Percentiles rank a stretch among this genome's conserved stretches.
phyloP scores from a whole-genome alignment of 441 rosid genomes.

The Arabidopsis hybrid region DNA sequence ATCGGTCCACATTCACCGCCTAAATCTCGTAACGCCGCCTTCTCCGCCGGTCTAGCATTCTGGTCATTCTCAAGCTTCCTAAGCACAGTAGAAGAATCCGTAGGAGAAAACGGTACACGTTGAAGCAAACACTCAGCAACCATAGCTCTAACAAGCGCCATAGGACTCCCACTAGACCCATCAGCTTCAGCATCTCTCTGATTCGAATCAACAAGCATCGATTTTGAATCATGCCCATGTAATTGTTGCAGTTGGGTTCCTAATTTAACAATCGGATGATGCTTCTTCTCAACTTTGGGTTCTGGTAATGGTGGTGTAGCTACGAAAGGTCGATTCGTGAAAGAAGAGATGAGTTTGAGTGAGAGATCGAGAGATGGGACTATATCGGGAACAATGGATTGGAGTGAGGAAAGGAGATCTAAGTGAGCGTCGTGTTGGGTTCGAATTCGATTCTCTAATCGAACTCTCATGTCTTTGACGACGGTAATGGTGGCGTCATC shows the following conservation, averaged over 20 bases:
- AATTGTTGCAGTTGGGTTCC: slow-evolving; percentile 21
- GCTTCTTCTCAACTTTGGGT: slow-evolving; percentile 50
- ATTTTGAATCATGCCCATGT: slow-evolving; percentile 37
- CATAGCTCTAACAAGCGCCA: slow-evolving; percentile 77
- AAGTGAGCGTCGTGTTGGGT: slow-evolving; percentile 69
- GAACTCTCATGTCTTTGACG: slow-evolving; percentile 66
- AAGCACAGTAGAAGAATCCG: slow-evolving; percentile 80
- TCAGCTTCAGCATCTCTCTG: slow-evolving; percentile 43
- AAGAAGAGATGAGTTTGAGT: slow-evolving; percentile 72
- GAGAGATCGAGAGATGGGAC: slow-evolving; percentile 86
- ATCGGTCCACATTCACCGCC: slow-evolving; percentile 90
- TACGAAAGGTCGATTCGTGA: slow-evolving; percentile 67
- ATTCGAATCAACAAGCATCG: slow-evolving; percentile 32
- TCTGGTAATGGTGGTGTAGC: slow-evolving; percentile 77
- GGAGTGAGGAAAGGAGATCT: slow-evolving; percentile 79
- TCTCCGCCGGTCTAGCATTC: slow-evolving; percentile 70
- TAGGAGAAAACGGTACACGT: slow-evolving; percentile 75
- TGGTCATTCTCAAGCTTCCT: slow-evolving; percentile 92
- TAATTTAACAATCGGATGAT: slow-evolving; percentile 36
- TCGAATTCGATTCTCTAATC: slow-evolving; percentile 77
- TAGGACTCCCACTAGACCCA: slow-evolving; percentile 60
- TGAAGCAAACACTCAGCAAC: slow-evolving; percentile 86
- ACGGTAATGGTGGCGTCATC: slow-evolving; percentile 48
- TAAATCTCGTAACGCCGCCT: slow-evolving; percentile 75
- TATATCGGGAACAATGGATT: slow-evolving; percentile 67